Evolutionary conservation across 192 early-diverging fungal genomes (phyloP).

Genomic region (Coemansia sp.): DNA sequence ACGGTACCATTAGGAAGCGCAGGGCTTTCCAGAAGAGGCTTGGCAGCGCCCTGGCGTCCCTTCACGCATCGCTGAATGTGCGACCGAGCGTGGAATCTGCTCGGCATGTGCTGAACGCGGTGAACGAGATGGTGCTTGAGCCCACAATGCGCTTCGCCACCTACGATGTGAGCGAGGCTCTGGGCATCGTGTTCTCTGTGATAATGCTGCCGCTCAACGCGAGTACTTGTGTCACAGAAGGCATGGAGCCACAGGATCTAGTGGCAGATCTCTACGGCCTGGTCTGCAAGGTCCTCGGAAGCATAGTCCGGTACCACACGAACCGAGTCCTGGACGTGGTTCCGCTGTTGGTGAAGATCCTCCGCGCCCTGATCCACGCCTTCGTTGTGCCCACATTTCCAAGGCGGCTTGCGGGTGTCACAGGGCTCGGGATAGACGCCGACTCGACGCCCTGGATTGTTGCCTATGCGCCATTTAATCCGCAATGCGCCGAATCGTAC

Average conservation of each 20-base stretch:
- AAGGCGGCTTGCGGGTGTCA: background rate
- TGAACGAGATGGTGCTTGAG: conserved; percentile 28
- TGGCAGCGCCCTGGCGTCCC: conserved; percentile 20
- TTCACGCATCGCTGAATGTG: conserved; percentile 14
- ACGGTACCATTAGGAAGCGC: conserved; percentile 15
- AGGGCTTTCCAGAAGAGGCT: conserved; percentile 30
- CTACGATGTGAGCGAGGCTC: conserved; percentile 27
- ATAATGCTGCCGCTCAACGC: conserved; percentile 15
- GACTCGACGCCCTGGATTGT: conserved; percentile 40
- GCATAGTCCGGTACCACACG: conserved; percentile 31
- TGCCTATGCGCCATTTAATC: conserved; percentile 30
- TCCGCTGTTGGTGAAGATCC: conserved; percentile 12
- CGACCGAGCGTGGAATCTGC: background rate
- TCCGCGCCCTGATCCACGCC: conserved; percentile 42
- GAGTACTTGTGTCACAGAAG: background rate
- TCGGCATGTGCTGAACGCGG: conserved; percentile 9
- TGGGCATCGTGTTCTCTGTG: conserved; percentile 19
- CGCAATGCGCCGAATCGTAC: conserved; percentile 41
- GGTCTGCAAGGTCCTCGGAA: conserved; percentile 23
- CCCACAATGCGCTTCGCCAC: conserved; percentile 33
- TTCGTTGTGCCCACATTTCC: conserved; percentile 30
- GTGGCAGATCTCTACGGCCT: conserved; percentile 15
- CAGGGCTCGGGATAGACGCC: conserved; percentile 8
- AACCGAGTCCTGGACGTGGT: conserved; percentile 26
- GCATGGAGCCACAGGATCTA: background rate